Conservation (phyloP, 139 green algal species). For the Chlamydomonas incerta region DNA sequence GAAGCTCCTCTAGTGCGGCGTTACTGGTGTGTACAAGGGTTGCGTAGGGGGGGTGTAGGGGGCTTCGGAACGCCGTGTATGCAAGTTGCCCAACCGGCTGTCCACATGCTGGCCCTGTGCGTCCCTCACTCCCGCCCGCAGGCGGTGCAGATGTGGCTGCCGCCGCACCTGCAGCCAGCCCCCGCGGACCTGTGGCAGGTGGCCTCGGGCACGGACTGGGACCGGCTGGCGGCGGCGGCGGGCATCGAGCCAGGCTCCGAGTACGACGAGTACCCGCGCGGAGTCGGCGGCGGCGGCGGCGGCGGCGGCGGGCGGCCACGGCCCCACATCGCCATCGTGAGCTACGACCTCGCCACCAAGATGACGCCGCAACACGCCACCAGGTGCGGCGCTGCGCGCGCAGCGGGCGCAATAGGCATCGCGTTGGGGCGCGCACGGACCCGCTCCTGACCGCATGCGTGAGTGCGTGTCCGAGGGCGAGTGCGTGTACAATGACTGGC, state of each 20-base stretch:
- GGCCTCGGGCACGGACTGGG: neutral
- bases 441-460: no score
- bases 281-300: neutral
- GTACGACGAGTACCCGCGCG: neutral
- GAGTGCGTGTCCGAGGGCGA: no score
- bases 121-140: neutral
- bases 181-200: slow-evolving; percentile 29
- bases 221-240: neutral
- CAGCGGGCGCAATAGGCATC: no score
- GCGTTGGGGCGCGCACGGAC: no score
- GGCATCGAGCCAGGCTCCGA: neutral
- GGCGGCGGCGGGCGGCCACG: neutral
- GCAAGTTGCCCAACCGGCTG: no score
- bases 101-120: no score
- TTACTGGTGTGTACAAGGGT: no score
- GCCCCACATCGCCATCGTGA: slow-evolving; percentile 11
- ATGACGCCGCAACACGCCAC: neutral
- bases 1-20: no score
- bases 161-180: slow-evolving; percentile 18
- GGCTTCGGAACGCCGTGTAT: no score
- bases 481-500: no score
- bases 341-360: slow-evolving; percentile 16
- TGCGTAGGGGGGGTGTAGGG: no score
- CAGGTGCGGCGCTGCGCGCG: slow-evolving; percentile 3
- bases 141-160: slow-evolving; percentile 41